phyloP scores from a whole-genome alignment of 1,284 basidiomycete genomes.

The Phenoliferia sp. region DNA sequence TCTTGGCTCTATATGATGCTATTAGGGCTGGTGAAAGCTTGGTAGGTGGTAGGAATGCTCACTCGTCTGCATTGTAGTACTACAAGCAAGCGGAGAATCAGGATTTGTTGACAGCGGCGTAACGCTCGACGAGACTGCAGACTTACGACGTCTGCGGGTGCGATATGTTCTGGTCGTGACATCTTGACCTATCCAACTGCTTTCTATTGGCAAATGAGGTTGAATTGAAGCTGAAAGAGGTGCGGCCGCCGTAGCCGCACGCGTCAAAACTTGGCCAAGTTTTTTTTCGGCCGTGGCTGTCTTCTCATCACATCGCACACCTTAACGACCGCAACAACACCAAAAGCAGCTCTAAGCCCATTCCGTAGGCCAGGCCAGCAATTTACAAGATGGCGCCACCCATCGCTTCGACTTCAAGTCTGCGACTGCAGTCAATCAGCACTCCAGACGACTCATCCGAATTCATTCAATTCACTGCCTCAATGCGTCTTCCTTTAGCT shows the following conservation, averaged over 20 bases:
- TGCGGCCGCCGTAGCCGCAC: too few relatives aligned
- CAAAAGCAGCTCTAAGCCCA: background rate
- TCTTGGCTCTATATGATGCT: too few relatives aligned
- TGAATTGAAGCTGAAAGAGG: too few relatives aligned
- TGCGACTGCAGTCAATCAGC: conserved; percentile 5
- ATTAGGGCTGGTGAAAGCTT: too few relatives aligned
- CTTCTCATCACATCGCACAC: background rate
- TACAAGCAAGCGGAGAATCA: conserved; percentile 40
- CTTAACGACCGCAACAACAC: background rate
- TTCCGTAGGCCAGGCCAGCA: background rate
- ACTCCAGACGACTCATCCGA: conserved; percentile 40
- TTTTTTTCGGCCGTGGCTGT: background rate
- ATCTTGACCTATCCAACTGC: too few relatives aligned
- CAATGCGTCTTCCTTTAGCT: conserved; percentile 69
- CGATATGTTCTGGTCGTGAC: conserved; percentile 72
- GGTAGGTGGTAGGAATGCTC: too few relatives aligned
- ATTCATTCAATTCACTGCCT: conserved; percentile 63
- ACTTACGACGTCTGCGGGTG: conserved; percentile 91
- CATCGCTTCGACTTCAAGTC: conserved; percentile 8
- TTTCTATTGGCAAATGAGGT: background rate
- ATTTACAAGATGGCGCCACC: background rate
- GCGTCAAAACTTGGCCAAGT: background rate
- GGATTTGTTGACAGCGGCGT: background rate
- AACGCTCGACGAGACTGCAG: background rate
- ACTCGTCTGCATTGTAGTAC: conserved; percentile 94